These are phyloP conservation scores for Phylloporus gajari DNA, from an alignment of 1,284 basidiomycete species.

Conservation along the genomic window DNA sequence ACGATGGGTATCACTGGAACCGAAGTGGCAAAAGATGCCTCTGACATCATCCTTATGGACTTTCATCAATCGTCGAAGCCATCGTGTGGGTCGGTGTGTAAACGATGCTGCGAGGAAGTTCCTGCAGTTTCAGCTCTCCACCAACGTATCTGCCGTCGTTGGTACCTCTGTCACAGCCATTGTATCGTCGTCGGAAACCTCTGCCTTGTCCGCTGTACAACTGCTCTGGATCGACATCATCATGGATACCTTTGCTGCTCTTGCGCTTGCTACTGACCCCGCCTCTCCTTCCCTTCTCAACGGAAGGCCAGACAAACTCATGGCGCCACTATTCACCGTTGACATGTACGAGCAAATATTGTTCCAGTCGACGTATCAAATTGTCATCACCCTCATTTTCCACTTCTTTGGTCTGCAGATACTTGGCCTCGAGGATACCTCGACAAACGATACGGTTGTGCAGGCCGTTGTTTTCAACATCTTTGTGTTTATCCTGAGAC, in stretches of 20 bases:
- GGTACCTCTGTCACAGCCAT: conserved; percentile 94
- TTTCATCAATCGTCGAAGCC: conserved; percentile 94
- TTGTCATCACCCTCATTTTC: conserved; percentile 85
- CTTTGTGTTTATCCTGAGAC: conserved; percentile 93
- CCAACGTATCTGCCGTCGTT: conserved; percentile 95
- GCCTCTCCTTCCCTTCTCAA: conserved; percentile 85
- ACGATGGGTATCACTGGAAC: conserved; percentile 99
- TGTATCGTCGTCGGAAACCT: conserved; percentile 79
- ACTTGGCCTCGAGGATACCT: conserved; percentile 65
- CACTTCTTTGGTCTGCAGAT: conserved; percentile 86
- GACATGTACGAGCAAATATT: conserved; percentile 97
- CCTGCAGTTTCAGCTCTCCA: conserved; percentile 97
- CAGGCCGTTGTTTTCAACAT: conserved; percentile 95
- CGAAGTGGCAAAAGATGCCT: conserved; percentile 98
- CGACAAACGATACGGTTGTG: conserved; percentile 64
- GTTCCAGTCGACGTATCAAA: conserved; percentile 91
- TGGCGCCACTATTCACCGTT: conserved; percentile 87
- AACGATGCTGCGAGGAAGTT: conserved; percentile 99
- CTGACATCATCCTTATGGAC: conserved; percentile 98
- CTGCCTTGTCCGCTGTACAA: conserved; percentile 93
- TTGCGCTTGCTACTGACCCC: conserved; percentile 96
- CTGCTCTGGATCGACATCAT: conserved; percentile 97
- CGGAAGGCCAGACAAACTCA: conserved; percentile 90
- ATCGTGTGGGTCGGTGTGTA: conserved; percentile 99
- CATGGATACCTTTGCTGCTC: conserved; percentile 98